Base-by-base conservation (phyloP, 345 rosid genomes). In the Eucalyptus caleyi region DNA sequence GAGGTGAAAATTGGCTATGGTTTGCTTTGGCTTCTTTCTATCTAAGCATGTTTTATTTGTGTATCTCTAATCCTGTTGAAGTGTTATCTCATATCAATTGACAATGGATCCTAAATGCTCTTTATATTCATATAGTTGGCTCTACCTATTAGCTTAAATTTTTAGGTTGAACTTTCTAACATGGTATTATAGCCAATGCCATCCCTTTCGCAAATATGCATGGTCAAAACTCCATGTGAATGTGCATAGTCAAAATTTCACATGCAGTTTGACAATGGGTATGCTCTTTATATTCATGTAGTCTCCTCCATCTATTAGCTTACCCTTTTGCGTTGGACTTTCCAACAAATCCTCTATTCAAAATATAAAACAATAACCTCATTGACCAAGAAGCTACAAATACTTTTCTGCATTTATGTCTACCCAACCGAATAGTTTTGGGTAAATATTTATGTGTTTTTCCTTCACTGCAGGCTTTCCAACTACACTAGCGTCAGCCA, bases 201-300 rank as follows among this genome's bases (percentile, higher is more conserved):
- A 50, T 50, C 21, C 53, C 54, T 16, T 50, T 16, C 4, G 19
- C 4, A 0, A 50, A 50, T 50, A 0, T 50, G 54, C 21, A 6
- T 50, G 21, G 3, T 50, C 54, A 50, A 50, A 50, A 50, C 21
- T 16, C 3, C 54, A 50, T 50, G 54, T 50, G 21, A 50, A 16
- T 50, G 54, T 6, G 54, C 54, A 0, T 50, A 50, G 21, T 50
- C 4, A 50, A 50, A 50, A 50, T 50, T 50, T 50, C 54, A 50
- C 54, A 50, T 50, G 0, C 21, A 50, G 2, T 1, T 50, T 0
- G 0, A 50, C 21, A 50, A 50, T 3, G 21, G 54, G 54, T 16
- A 50, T 50, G 0, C 54, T 6, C 54, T 50, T 50, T 50, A 16
- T 50, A 50, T 50, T 50, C 51, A 50, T 50, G 3, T 50, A 5